Percentiles rank a stretch among this genome's conserved stretches.
These are phyloP conservation scores for Achlya hypogyna DNA, from an alignment of 352 stramenopile genomes.

Conservation along the genomic window DNA sequence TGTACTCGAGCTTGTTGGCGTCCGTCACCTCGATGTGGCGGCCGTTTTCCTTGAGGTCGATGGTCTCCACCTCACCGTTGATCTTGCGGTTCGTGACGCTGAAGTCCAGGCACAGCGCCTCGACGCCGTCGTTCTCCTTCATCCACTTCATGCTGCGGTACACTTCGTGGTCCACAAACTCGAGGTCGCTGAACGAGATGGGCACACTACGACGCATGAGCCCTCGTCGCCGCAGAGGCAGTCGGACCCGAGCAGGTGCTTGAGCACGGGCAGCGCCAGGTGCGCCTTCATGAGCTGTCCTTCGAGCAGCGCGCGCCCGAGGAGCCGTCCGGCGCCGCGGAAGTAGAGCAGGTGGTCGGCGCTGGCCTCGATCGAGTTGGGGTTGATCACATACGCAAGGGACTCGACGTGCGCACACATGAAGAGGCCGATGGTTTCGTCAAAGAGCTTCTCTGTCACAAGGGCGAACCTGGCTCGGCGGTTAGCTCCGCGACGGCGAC, in stretches of 20 bases:
- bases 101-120: constrained; percentile 67
- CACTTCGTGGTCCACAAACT: constrained; percentile 83
- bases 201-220: constrained; percentile 30
- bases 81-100: constrained; percentile 73
- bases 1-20: constrained; percentile 96
- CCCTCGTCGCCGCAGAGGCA: no score
- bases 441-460: constrained; percentile 78
- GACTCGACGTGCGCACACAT: constrained; percentile 77
- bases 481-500: neutral
- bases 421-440: constrained; percentile 81
- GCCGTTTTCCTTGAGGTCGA: constrained; percentile 79
- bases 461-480: constrained; percentile 37
- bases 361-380: constrained; percentile 69
- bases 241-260: constrained; percentile 54
- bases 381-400: constrained; percentile 73
- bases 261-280: constrained; percentile 76
- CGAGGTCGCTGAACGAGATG: constrained; percentile 84
- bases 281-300: constrained; percentile 87
- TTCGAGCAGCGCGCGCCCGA: constrained; percentile 95
- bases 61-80: constrained; percentile 60
- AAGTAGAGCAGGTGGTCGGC: constrained; percentile 97
- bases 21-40: constrained; percentile 86
- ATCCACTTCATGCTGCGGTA: constrained; percentile 79
- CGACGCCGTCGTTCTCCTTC: constrained; percentile 74
- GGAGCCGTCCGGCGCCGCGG: constrained; percentile 88